Conservation (phyloP, 441 rosid species). For the Jatropha multifida region DNA sequence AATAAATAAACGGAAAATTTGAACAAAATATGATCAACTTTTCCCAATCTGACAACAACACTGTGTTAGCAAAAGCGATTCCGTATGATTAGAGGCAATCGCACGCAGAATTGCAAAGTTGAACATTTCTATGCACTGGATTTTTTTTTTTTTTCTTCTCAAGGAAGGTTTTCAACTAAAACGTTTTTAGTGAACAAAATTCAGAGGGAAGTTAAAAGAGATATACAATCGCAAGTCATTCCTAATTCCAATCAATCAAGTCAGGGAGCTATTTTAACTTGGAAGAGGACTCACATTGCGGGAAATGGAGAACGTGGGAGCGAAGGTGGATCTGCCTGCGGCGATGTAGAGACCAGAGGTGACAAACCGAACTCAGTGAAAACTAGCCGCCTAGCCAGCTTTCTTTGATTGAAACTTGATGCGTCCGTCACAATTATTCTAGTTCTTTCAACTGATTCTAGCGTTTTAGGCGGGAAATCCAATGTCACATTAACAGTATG, state of each 20-base stretch:
- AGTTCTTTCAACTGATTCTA: conserved; percentile 12
- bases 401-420: conserved; percentile 22
- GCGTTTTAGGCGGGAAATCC: conserved; percentile 19
- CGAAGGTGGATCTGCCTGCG: conserved; percentile 17
- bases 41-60: too few relatives aligned
- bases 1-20: background rate
- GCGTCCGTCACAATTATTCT: conserved; percentile 7
- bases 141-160: background rate
- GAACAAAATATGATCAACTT: background rate
- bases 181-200: background rate
- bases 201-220: background rate
- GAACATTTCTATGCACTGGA: background rate
- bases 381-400: conserved; percentile 28
- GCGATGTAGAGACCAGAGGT: conserved; percentile 13
- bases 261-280: background rate
- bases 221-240: background rate
- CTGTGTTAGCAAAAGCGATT: too few relatives aligned
- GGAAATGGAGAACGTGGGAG: conserved; percentile 17
- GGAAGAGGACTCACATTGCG: conserved; percentile 6
- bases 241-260: background rate
- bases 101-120: background rate
- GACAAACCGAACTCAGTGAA: conserved; percentile 36
- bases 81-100: too few relatives aligned
- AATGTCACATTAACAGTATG: conserved; percentile 18
- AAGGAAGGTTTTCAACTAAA: background rate